Base-by-base conservation (phyloP, 1,139 yeast species). In the Blastobotrys malaysiensis region DNA sequence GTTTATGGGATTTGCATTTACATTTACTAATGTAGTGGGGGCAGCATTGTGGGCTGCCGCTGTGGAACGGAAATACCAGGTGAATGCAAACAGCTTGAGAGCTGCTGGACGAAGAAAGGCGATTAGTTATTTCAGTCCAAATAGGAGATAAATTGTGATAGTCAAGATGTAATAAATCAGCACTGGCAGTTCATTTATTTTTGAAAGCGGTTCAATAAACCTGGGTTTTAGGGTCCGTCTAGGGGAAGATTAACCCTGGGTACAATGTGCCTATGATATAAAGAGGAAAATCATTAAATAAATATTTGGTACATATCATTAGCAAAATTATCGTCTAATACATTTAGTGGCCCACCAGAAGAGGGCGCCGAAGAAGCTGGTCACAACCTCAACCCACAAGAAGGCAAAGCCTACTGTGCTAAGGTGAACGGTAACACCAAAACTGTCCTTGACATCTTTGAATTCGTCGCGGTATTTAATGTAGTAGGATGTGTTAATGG, bases 11-110 rank as follows among this genome's bases (percentile, higher is more conserved):
- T 69, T 83, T 16, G 71, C 83, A 48, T 84, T 86, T 64, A 73
- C 79, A 61, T 85, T 84, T 64, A 83, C 93, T 9, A 82, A 84
- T 65, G 79, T 81, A 5, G 73, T 81, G 2, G 93, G 89, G 1
- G 88, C 88, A 3, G 90, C 91, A 0, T 69, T 86, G 44, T 86
- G 93, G 93, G 88, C 77, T 0, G 66, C 62, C 3, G 39, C 39
- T 2, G 39, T 31, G 16, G 39, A 31, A 16, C 39, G 39, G 4
- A 31, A 31, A n/a, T 13, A n/a, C 39, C 39, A 31, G 39, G 39
- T 6, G 13, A 11, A 11, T 31, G 31, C 31, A 6, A 31, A 13
- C 11, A 31, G 16, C n/a, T 31, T 31, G 39, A 31, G 39, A 7
- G 16, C 39, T 13, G 39, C 39, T 31, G 39, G 39, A 13, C 6